Conservation (phyloP, 164 flowering plant species). For the Magnolia changhungtana region DNA sequence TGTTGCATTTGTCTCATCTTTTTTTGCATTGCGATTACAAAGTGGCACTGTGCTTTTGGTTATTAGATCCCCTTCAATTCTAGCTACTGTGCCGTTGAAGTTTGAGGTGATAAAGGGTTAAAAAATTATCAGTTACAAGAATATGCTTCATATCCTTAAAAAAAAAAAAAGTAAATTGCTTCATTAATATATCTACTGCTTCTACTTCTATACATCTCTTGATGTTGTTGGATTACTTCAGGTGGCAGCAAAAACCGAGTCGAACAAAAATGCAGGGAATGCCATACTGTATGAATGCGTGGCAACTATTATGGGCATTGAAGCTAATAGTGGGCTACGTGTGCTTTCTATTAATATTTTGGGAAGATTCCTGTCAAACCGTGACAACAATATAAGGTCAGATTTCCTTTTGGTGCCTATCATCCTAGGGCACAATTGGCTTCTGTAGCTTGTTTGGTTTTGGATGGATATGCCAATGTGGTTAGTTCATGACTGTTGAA, state of each 20-base stretch:
- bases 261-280: constrained; percentile 97
- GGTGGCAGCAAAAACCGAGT: constrained; percentile 98
- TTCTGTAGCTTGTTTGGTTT: neutral
- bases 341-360: constrained; percentile 97
- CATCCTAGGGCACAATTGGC: neutral
- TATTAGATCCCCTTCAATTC: neutral
- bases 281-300: constrained; percentile 98
- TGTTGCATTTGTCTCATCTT: neutral
- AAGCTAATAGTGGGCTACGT: constrained; percentile 94
- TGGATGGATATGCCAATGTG: neutral
- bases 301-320: constrained; percentile 90
- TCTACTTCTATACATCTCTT: neutral
- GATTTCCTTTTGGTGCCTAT: constrained; percentile 4
- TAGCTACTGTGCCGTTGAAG: neutral
- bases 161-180: neutral
- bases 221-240: constrained; percentile 16
- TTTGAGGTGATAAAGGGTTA: neutral
- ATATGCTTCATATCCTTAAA: neutral
- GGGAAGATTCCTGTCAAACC: constrained; percentile 97
- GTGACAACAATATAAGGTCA: constrained; percentile 99
- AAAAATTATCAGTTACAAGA: neutral
- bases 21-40: neutral
- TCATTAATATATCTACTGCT: neutral
- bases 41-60: neutral
- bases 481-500: neutral